Base-by-base conservation (phyloP, 1,139 yeast species). In the Diutina sp. region DNA sequence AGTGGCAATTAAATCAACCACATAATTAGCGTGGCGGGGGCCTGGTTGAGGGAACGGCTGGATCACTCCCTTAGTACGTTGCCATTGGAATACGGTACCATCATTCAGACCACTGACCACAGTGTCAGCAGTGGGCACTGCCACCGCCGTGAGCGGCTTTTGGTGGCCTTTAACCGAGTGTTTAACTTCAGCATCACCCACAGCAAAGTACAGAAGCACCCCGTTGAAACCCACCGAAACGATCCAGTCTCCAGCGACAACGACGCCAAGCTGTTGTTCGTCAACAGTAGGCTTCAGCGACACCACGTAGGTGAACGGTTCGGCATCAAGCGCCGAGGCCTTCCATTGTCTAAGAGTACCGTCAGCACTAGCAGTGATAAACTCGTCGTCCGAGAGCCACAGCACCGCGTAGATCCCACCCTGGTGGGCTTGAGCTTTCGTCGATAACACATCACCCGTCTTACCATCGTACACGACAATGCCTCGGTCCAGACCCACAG, bases 341-440 rank as follows among this genome's bases (percentile, higher is more conserved):
- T 76, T 76, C 86, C 95, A 88, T 44, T 82, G 67, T 64, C 87
- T 86, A 50, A 90, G 74, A 6, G 86, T 72, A 46, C 83, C 82
- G 69, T 93, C 99, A 1, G 97, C 95, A 18, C 96, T 85, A 14
- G 90, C 82, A 4, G 98, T 89, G 35, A 84, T 87, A 66, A 90
- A 86, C 56, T 68, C 68, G 18, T 68, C 62, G 61, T 80, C 80
- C 30, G 74, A 72, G 51, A 80, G 73, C 93, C 97, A 90, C 32
- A 85, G 77, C 7, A 90, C 73, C 0, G 88, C 85, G 67, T 84
- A 88, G 25, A 91, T 81, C 52, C 97, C 95, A 52, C 96, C 96
- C 7, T 81, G 80, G 63, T 89, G 95, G 6, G 82, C 78, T 54
- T 72, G 72, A 54, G 77, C 82, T 46, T 84, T 67, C 63, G 78